Evolutionary conservation across 1,284 basidiomycete species (phyloP).

Genomic region (Testicularia cyperi): DNA sequence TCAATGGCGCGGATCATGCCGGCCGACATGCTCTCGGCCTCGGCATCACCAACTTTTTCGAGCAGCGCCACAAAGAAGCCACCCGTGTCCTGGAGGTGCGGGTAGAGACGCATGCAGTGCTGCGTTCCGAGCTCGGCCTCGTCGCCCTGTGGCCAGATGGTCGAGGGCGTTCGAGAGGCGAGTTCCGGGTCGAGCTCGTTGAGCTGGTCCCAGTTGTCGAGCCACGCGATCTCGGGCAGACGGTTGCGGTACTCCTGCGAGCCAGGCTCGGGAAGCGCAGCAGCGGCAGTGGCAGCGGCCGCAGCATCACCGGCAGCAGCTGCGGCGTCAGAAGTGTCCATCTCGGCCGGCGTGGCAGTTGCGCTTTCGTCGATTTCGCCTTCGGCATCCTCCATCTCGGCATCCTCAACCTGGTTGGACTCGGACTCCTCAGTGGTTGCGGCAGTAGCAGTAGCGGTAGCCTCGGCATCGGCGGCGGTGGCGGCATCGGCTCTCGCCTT

Average conservation of each 20-base stretch:
- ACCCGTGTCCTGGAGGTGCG: slow-evolving; percentile 93
- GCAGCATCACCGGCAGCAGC: slow-evolving; percentile 1
- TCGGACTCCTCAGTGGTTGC: no score
- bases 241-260: slow-evolving; percentile 36
- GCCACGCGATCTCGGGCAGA: slow-evolving; percentile 50
- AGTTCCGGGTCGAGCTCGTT: slow-evolving; percentile 47
- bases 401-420: slow-evolving; percentile 12
- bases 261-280: slow-evolving; percentile 23
- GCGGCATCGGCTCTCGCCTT: slow-evolving; percentile 1
- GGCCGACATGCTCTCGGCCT: slow-evolving; percentile 52
- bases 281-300: slow-evolving; percentile 5
- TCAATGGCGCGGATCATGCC: slow-evolving; percentile 57
- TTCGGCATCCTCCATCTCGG: slow-evolving; percentile 32
- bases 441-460: slow-evolving; percentile 12
- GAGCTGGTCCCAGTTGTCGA: slow-evolving; percentile 52
- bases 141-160: slow-evolving; percentile 57
- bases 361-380: slow-evolving; percentile 19
- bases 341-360: neutral
- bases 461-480: slow-evolving; percentile 8
- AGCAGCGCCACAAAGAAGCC: slow-evolving; percentile 95
- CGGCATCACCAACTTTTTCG: slow-evolving; percentile 63
- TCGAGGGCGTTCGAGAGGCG: slow-evolving; percentile 43
- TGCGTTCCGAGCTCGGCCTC: slow-evolving; percentile 47
- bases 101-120: slow-evolving; percentile 66
- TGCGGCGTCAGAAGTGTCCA: neutral